phyloP scores from a whole-genome alignment of 768 basidiomycete species.

The Phaeotremella fagi region DNA sequence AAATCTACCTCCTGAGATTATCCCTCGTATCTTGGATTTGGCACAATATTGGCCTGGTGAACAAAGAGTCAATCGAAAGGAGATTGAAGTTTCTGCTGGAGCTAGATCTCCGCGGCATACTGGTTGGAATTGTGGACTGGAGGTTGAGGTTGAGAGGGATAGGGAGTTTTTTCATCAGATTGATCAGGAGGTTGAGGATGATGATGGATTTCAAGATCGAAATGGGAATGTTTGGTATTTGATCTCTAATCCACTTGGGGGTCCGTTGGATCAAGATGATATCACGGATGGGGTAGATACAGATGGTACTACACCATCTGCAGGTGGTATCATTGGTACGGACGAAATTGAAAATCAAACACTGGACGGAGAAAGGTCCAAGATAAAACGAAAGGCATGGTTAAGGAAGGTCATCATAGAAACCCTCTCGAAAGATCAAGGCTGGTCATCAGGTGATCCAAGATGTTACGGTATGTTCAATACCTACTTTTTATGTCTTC shows the following conservation, averaged over 20 bases:
- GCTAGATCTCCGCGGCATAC: constrained; percentile 2
- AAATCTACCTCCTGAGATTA: constrained; percentile 22
- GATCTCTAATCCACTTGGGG: constrained; percentile 20
- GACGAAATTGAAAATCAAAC: too few species aligned
- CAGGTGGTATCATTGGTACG: neutral
- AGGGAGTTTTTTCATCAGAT: too few species aligned
- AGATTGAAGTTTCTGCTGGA: constrained; percentile 7
- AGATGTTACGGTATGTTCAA: constrained; percentile 24
- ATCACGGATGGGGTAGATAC: neutral
- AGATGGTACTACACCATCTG: neutral
- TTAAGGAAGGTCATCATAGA: constrained; percentile 25
- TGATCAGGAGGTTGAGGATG: constrained; percentile 1
- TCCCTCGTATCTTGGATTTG: constrained; percentile 21
- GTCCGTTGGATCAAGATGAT: neutral
- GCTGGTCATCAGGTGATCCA: constrained; percentile 19
- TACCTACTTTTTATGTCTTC: neutral
- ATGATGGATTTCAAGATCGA: constrained; percentile 13
- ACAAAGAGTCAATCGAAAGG: constrained; percentile 2
- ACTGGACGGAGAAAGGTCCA: neutral
- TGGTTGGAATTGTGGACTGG: constrained; percentile 16
- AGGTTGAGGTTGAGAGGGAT: constrained; percentile 11
- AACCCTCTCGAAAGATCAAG: constrained; percentile 40
- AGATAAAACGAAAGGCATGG: constrained; percentile 6
- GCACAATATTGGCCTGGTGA: constrained; percentile 25
- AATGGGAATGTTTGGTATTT: constrained; percentile 32